Evolutionary conservation across 441 rosid species (phyloP), one percentile per base, ranked within the genome.

Genomic region (Brassica balearica): DNA sequence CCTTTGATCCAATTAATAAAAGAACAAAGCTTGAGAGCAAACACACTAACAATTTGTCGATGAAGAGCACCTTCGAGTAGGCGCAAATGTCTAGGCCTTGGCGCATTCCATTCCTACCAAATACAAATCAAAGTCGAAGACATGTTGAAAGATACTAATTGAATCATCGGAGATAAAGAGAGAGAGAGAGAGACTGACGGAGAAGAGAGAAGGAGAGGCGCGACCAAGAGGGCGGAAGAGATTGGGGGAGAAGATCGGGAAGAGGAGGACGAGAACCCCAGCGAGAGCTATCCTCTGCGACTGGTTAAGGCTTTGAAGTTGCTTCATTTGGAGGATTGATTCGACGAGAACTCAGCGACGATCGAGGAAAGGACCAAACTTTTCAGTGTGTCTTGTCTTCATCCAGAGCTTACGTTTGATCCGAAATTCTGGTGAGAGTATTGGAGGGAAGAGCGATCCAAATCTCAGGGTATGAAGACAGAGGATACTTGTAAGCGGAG

Each of bases 61-160:
- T 77, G 60, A 41, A 92, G 78, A 84, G 97, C 97, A 36, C 89
- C 85, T 74, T 86, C 65, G 3, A 96, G 84, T 27, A 96, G 82
- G 46, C 89, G 81, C 81, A 85, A 69, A 71, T 95, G 95, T 80
- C 80, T 84, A 23, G 98, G 97, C 78, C 87, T 86, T 19, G 98
- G 98, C 8, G 98, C 92, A 85, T 88, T 93, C 98, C 97, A 93
- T 82, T 95, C 99, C 99, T 95, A 84, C 84, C 83, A 83, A 76
- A 77, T 17, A 70, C 56, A 53, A 62, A 67, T 34, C 59, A 58
- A 15, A 6, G 7, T 23, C 41, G 0, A 68, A 46, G 5, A 65
- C 64, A 73, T 1, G 14, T 29, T 15, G 5, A 56, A 9, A 8
- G 17, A 59, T 19, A 58, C 22, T 6, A 65, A 1, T 14, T 25